These are phyloP conservation scores for Curvularia spicifera DNA, from an alignment of 2,329 filamentous ascomycete species.

Conservation along the genomic window DNA sequence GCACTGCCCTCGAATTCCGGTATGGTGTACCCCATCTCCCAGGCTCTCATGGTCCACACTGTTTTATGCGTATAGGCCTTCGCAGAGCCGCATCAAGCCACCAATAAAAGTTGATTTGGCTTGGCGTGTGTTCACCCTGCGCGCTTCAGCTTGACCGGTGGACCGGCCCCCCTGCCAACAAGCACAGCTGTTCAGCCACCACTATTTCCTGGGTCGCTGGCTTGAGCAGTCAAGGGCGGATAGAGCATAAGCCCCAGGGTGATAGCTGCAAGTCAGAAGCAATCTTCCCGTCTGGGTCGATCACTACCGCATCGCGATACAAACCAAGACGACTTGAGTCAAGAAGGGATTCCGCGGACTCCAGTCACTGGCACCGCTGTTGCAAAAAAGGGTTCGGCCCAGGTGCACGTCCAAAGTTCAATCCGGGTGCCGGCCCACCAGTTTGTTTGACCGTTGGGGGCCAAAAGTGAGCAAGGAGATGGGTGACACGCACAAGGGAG, in stretches of 20 bases:
- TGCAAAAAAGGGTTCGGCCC: slow-evolving; percentile 19
- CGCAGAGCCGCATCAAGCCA: slow-evolving; percentile 46
- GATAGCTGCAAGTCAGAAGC: slow-evolving; percentile 35
- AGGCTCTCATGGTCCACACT: slow-evolving; percentile 28
- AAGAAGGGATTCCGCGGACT: slow-evolving; percentile 23
- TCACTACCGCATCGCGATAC: slow-evolving; percentile 32
- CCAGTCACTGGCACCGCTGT: slow-evolving; percentile 20
- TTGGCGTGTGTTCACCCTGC: slow-evolving; percentile 12
- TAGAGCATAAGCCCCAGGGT: slow-evolving; percentile 27
- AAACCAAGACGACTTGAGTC: slow-evolving; percentile 20
- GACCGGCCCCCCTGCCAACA: slow-evolving; percentile 13
- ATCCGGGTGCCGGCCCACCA: slow-evolving; percentile 17
- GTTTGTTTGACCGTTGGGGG: slow-evolving; percentile 36
- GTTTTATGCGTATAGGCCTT: slow-evolving; percentile 38
- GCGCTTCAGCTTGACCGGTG: slow-evolving; percentile 40
- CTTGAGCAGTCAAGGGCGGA: slow-evolving; percentile 30
- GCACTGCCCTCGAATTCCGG: slow-evolving; percentile 40
- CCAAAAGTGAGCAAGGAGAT: slow-evolving; percentile 22
- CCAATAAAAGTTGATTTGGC: slow-evolving; percentile 22
- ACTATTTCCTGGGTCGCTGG: slow-evolving; percentile 33
- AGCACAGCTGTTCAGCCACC: slow-evolving; percentile 39
- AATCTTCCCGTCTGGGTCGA: slow-evolving; percentile 33
- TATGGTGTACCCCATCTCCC: slow-evolving; percentile 28
- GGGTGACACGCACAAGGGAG: slow-evolving; percentile 3
- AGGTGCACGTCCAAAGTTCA: slow-evolving; percentile 23